These are phyloP conservation scores for Aspergillus biplanus DNA, from an alignment of 495 filamentous ascomycete genomes.

Conservation along the genomic window DNA sequence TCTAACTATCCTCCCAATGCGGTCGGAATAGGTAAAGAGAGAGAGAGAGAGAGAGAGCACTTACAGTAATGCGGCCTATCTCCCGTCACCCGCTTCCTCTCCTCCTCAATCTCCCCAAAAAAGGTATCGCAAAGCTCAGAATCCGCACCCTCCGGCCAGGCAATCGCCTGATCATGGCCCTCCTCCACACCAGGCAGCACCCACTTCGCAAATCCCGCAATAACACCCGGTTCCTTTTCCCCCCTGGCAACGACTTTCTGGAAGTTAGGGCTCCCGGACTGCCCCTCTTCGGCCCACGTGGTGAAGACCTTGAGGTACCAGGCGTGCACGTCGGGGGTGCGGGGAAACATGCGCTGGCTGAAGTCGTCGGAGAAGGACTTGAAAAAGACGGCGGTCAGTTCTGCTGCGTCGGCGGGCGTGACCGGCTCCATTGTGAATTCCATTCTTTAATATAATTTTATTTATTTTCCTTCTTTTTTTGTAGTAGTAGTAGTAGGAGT, in stretches of 20 bases:
- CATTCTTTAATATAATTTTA: conserved; percentile 11
- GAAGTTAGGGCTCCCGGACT: not conserved
- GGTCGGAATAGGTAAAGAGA: not conserved
- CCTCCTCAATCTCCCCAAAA: conserved; percentile 1
- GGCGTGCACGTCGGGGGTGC: conserved; percentile 7
- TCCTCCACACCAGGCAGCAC: not conserved
- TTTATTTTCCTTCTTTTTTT: not conserved
- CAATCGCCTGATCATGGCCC: not conserved
- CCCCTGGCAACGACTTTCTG: conserved; percentile 11
- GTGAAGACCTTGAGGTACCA: conserved; percentile 12
- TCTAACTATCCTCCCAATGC: not conserved
- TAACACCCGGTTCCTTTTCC: not conserved
- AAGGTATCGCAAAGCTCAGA: conserved; percentile 14
- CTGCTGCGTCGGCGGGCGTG: not conserved
- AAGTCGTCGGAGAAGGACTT: conserved; percentile 12
- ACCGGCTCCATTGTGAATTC: conserved; percentile 14
- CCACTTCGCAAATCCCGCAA: conserved; percentile 21
- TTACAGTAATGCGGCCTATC: conserved; percentile 16
- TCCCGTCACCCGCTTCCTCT: conserved; percentile 7
- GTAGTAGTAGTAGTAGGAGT: not conserved
- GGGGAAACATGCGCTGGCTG: conserved; percentile 17
- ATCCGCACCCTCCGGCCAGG: conserved; percentile 18
- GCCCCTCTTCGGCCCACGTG: not conserved
- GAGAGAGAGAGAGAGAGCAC: not conserved
- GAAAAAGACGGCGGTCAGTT: conserved; percentile 12